phyloP scores from a whole-genome alignment of 176 grass and related monocot genomes.

The Rhynchospora breviuscula region DNA sequence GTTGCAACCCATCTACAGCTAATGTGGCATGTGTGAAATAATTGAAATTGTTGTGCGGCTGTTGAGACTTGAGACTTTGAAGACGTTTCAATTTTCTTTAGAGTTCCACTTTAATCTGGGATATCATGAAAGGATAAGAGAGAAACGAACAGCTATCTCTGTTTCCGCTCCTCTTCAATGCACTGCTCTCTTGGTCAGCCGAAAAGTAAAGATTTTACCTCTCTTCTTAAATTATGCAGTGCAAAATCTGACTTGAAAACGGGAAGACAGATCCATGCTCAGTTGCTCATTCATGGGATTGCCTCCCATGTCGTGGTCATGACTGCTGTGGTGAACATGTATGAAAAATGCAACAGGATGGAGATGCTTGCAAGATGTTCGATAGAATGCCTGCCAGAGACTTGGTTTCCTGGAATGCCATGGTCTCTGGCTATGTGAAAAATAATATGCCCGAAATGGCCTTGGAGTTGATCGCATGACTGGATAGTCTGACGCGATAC shows the following conservation, averaged over 20 bases:
- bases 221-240: constrained; percentile 10
- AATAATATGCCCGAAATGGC: constrained; percentile 38
- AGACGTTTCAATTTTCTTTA: no score
- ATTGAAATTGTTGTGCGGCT: no score
- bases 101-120: no score
- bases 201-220: not conserved
- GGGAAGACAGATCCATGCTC: not conserved
- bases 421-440: constrained; percentile 60
- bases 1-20: not conserved
- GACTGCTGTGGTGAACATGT: constrained; percentile 45
- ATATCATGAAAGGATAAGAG: no score
- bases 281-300: not conserved
- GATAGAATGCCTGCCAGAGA: constrained; percentile 50
- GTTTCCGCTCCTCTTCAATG: not conserved
- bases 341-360: constrained; percentile 21
- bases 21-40: no score
- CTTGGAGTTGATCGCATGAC: constrained; percentile 45
- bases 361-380: constrained; percentile 46
- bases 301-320: not conserved
- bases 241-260: not conserved
- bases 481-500: constrained; percentile 38
- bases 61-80: no score
- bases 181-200: not conserved
- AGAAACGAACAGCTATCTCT: not conserved
- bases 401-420: constrained; percentile 60